Evolutionary conservation across 495 filamentous ascomycete species (phyloP).

Genomic region (Tuber borchii): DNA sequence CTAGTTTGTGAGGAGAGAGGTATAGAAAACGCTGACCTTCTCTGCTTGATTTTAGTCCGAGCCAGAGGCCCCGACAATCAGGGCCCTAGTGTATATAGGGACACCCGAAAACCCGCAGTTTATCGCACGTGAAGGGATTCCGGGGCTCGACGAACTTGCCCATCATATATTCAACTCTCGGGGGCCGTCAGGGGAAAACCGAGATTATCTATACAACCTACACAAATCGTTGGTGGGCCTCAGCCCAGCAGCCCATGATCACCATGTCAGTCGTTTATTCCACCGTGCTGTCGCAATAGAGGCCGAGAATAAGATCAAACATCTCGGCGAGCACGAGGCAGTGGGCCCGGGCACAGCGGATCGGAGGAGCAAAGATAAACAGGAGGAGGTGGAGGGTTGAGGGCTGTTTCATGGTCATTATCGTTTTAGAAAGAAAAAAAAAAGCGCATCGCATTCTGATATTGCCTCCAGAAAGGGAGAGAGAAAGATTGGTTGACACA

Average conservation of each 20-base stretch:
- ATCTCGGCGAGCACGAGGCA: slow-evolving; percentile 7
- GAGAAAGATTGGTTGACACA: not conserved
- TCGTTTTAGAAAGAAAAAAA: not conserved
- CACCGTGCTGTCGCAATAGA: slow-evolving; percentile 7
- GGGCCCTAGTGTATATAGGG: slow-evolving; percentile 82
- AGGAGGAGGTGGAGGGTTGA: slow-evolving; percentile 52
- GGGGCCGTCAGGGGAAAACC: slow-evolving; percentile 85
- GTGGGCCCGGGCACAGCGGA: slow-evolving; percentile 46
- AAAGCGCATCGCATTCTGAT: slow-evolving; percentile 1
- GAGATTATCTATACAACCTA: slow-evolving; percentile 79
- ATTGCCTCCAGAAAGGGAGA: slow-evolving; percentile 2
- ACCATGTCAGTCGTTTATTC: slow-evolving; percentile 54
- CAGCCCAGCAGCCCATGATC: slow-evolving; percentile 72
- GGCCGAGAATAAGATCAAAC: slow-evolving; percentile 5
- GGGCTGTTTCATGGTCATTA: slow-evolving; percentile 5
- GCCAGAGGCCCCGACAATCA: slow-evolving; percentile 40
- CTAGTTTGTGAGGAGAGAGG: not conserved
- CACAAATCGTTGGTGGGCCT: slow-evolving; percentile 70
- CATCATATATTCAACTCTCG: slow-evolving; percentile 68
- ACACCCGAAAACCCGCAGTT: slow-evolving; percentile 93
- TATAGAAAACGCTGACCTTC: slow-evolving; percentile 13
- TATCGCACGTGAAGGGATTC: slow-evolving; percentile 65
- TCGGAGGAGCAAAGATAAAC: slow-evolving; percentile 52
- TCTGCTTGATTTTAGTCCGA: slow-evolving; percentile 2
- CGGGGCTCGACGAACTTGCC: slow-evolving; percentile 61